Percentiles rank a stretch among this genome's conserved stretches.
Evolutionary conservation across 495 filamentous ascomycete genomes (phyloP).

Genomic region (Penicillium antarcticum): DNA sequence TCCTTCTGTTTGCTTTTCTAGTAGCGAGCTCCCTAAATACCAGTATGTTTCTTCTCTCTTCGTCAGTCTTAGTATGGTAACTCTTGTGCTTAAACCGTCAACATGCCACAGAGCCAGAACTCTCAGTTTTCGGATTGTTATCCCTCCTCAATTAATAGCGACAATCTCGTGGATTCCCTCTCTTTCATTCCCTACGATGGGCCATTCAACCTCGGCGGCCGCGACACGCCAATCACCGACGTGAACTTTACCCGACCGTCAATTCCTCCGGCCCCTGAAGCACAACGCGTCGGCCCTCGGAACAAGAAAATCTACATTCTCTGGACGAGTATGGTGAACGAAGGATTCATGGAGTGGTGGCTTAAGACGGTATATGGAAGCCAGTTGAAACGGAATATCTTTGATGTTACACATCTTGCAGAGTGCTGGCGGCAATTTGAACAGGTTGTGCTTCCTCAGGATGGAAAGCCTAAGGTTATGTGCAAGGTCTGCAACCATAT

Average conservation of each 20-base stretch:
- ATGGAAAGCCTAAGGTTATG: constrained; percentile 1
- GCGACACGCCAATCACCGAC: background rate
- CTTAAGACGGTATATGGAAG: background rate
- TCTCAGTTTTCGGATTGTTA: too few relatives aligned
- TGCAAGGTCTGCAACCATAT: background rate
- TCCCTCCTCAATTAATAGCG: too few relatives aligned
- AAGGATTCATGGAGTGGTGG: constrained; percentile 3
- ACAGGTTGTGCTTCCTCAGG: background rate
- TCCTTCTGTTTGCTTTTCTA: too few relatives aligned
- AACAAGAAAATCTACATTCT: background rate
- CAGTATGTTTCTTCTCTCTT: too few relatives aligned
- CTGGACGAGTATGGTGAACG: background rate
- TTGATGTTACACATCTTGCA: background rate
- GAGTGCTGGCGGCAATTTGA: background rate
- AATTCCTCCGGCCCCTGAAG: background rate
- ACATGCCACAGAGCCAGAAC: too few relatives aligned
- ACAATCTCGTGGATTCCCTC: too few relatives aligned
- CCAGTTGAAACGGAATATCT: constrained; percentile 1
- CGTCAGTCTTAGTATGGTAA: too few relatives aligned
- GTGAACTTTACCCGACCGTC: background rate
- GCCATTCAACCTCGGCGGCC: background rate
- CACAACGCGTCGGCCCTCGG: background rate
- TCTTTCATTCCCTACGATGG: background rate
- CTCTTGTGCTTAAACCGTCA: too few relatives aligned
- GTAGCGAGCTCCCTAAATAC: too few relatives aligned